Evolutionary conservation across 257 asterid species (phyloP), one percentile per base, ranked within the genome.

Genomic region (Echites panduratus): DNA sequence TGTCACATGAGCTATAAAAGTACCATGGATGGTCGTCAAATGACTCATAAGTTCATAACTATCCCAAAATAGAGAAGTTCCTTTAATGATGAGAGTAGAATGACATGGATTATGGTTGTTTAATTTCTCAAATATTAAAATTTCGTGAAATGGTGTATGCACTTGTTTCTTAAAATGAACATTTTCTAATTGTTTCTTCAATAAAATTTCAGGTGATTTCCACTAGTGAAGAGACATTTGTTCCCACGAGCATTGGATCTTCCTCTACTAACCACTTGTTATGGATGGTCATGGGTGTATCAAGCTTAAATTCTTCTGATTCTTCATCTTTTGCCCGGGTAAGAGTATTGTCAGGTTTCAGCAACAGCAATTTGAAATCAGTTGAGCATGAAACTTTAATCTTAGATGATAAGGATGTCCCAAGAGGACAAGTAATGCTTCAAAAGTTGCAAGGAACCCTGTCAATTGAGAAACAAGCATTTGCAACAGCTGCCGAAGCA

Each of bases 241-340:
- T 92, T 52, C 99, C 98, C 19, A 95, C 98, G 11, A 85, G 95
- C 81, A 61, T 94, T 8, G 89, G 89, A 47, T 78, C 90, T 1
- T 50, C 90, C 75, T 70, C 79, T 12, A 86, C 89, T 0, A 75
- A 70, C 70, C 82, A 83, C 19, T 69, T 85, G 14, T 80, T 92
- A 73, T 95, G 98, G 99, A 90, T 90, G 95, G 93, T 90, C 63
- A 90, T 95, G 97, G 99, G 97, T 0, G 90, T 84, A 9, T 91
- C 97, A 13, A 82, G 58, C 75, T 79, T 77, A 68, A 71, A 73
- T 19, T 57, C 65, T 41, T 59, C 86, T 0, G 67, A 82, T 63
- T 70, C 85, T 35, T 67, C 81, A 49, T 88, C 82, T 58, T 71
- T 89, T 78, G 89, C 86, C 68, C 90, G 93, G 43, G 85, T 88